Percentiles rank a stretch among this genome's conserved stretches.
These are phyloP conservation scores for Fusarium armeniacum DNA, from an alignment of 2,329 filamentous ascomycete genomes.

Conservation along the genomic window DNA sequence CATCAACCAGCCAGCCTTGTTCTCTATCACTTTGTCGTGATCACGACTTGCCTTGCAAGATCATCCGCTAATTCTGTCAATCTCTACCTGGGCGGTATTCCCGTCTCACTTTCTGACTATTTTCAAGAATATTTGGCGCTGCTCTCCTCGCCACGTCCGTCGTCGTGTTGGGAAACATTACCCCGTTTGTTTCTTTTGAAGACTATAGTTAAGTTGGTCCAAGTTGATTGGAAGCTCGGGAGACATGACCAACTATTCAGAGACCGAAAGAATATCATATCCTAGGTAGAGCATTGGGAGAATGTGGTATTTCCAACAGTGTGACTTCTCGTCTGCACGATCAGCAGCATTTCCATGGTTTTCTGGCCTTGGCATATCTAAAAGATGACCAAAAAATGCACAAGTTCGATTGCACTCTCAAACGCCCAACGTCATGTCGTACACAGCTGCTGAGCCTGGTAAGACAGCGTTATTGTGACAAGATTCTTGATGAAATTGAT, in stretches of 20 bases:
- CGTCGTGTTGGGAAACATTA: neutral
- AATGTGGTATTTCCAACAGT: neutral
- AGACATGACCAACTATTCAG: neutral
- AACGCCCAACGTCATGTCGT: neutral
- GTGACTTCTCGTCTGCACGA: neutral
- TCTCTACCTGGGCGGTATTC: neutral
- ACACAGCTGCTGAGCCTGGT: neutral
- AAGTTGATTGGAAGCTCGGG: neutral
- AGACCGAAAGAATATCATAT: neutral
- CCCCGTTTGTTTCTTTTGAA: neutral
- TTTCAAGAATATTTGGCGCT: neutral
- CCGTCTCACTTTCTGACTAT: neutral
- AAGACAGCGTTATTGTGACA: neutral
- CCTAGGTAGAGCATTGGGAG: neutral
- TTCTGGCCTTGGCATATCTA: neutral
- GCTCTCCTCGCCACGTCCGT: neutral
- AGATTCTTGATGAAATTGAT: neutral
- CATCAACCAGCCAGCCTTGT: neutral
- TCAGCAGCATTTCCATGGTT: neutral
- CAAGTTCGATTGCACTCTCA: neutral
- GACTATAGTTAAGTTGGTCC: neutral
- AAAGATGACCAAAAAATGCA: neutral
- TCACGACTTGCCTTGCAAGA: neutral
- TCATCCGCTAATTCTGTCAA: neutral
- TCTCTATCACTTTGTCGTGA: neutral